Percentiles rank a stretch among this genome's conserved stretches.
Conservation (phyloP, 176 grass and related monocot species). For the Oryza meyeriana region DNA sequence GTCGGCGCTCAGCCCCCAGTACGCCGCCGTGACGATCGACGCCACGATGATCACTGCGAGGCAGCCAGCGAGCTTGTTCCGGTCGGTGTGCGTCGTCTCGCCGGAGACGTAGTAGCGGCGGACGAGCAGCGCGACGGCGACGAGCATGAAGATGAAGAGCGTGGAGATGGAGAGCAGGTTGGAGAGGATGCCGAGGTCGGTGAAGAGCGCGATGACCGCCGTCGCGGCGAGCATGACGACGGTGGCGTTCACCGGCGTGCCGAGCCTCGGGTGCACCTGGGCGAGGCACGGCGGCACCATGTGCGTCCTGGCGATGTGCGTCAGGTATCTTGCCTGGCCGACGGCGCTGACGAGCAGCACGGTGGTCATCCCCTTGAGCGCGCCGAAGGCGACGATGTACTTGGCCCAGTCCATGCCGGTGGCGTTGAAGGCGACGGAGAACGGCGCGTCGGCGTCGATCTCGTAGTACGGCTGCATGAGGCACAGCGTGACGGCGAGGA, state of each 20-base stretch:
- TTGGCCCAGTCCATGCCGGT: slow-evolving; percentile 74
- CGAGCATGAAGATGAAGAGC: slow-evolving; percentile 78
- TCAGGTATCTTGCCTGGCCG: slow-evolving; percentile 69
- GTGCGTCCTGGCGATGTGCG: slow-evolving; percentile 59
- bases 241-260: slow-evolving; percentile 58
- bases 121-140: slow-evolving; percentile 55
- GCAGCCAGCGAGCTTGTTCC: slow-evolving; percentile 36
- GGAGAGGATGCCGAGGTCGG: slow-evolving; percentile 45
- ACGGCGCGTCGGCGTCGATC: slow-evolving; percentile 56
- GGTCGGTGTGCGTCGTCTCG: slow-evolving; percentile 30
- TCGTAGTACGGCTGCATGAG: slow-evolving; percentile 53
- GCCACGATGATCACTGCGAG: slow-evolving; percentile 32
- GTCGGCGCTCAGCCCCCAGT: slow-evolving; percentile 7
- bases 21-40: slow-evolving; percentile 31
- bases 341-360: slow-evolving; percentile 62
- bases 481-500: slow-evolving; percentile 63
- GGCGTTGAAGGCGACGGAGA: slow-evolving; percentile 59
- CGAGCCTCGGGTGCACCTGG: slow-evolving; percentile 31
- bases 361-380: slow-evolving; percentile 63
- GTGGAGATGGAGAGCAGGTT: slow-evolving; percentile 72
- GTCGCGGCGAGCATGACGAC: slow-evolving; percentile 53
- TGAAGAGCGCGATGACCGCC: slow-evolving; percentile 61
- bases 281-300: slow-evolving; percentile 59
- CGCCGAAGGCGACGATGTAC: slow-evolving; percentile 75
- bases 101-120: slow-evolving; percentile 53